A percentile compares a stretch with the other conserved stretches of the same genome.
Evolutionary conservation across 371 early-diverging fungal genomes (phyloP).

Genomic region (Haplosporangium sp.): DNA sequence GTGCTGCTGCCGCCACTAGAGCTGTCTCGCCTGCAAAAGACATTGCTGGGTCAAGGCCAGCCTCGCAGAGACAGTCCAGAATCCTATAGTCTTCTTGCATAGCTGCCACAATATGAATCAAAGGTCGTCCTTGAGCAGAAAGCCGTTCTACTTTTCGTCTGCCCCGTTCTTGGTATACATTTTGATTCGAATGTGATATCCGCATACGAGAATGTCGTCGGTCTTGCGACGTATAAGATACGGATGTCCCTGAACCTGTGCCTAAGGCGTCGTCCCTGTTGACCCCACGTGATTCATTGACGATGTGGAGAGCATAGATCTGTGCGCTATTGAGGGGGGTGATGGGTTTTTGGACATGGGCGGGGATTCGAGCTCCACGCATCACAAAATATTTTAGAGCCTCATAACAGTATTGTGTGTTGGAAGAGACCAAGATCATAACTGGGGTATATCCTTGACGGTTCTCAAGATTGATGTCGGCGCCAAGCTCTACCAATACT

Average conservation of each 20-base stretch:
- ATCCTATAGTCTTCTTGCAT: constrained; percentile 54
- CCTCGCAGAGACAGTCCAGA: constrained; percentile 55
- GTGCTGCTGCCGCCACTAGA: constrained; percentile 52
- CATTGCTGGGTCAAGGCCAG: constrained; percentile 50
- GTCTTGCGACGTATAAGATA: neutral
- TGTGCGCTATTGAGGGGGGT: constrained; percentile 50
- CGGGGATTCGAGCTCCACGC: constrained; percentile 55
- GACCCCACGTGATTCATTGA: constrained; percentile 33
- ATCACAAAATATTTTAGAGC: constrained; percentile 53
- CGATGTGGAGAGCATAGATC: constrained; percentile 41
- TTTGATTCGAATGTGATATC: constrained; percentile 17
- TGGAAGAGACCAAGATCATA: constrained; percentile 53
- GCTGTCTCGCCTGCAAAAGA: constrained; percentile 54
- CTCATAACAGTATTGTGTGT: constrained; percentile 53
- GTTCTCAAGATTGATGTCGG: constrained; percentile 54
- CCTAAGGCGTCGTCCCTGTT: neutral
- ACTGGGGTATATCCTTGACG: constrained; percentile 53
- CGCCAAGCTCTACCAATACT: constrained; percentile 45
- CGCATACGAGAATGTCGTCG: constrained; percentile 23
- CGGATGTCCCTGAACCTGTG: neutral
- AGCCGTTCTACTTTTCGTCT: constrained; percentile 30
- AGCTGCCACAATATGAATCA: constrained; percentile 54
- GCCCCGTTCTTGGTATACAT: constrained; percentile 33
- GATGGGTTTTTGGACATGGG: constrained; percentile 51
- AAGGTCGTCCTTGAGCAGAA: constrained; percentile 43